Base-by-base conservation (phyloP, 805 yeast species). In the Candida orba region DNA sequence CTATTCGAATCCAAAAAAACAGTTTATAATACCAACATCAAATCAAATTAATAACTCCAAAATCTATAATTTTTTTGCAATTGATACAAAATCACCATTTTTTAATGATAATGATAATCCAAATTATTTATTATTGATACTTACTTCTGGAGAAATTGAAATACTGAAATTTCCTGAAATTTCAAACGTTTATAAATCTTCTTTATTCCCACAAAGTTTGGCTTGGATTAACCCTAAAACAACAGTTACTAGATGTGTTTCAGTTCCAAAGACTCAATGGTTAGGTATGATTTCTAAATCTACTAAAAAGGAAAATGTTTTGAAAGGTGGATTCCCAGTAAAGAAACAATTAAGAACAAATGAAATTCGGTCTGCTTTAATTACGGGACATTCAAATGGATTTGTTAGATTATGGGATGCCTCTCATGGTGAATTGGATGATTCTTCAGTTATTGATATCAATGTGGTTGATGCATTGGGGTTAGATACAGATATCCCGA, bases 311-410 rank as follows among this genome's bases (percentile, higher is more conserved):
- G 69, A 65, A 9, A 64, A 75, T 8, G 62, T 88, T 6, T 66
- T 90, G 31, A 73, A 71, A 43, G 99, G 99, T 39, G 99, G 99
- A 6, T 75, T 80, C 3, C 84, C 95, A 0, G 72, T 71, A 0
- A 65, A 71, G 29, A 70, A 73, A 20, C 67, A 66, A 27, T 61
- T 72, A 34, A 72, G 79, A 40, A 66, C 72, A 2, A 39, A 36
- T 45, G 79, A 75, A 31, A 62, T 67, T 20, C 70, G 84, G 34
- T 76, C 81, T 4, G 76, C 75, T 12, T 67, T 90, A 35, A 79
- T 88, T 1, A 81, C 95, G 0, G 98, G 97, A 1, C 96, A 93
- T 57, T 76, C 80, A 31, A 83, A 83, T 59, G 98, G 97, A 0
- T 75, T 81, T 31, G 77, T 93, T 0, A 72, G 96, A 42, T 68